These are phyloP conservation scores for Tolypocladium nubicola DNA, from an alignment of 2,329 filamentous ascomycete genomes.

Conservation along the genomic window DNA sequence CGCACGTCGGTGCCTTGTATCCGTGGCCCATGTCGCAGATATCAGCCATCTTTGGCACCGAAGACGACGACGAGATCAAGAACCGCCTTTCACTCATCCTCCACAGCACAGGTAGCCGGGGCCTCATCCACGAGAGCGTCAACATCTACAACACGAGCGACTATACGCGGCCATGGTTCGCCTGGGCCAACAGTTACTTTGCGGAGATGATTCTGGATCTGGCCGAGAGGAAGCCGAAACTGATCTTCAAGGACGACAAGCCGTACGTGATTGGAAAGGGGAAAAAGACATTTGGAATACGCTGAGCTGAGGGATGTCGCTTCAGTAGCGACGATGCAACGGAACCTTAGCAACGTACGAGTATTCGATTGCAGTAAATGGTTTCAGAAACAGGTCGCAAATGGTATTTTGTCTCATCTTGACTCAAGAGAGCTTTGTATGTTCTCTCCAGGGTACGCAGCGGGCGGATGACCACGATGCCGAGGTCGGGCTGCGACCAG, in stretches of 20 bases:
- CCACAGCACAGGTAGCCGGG: constrained; percentile 27
- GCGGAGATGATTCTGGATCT: constrained; percentile 52
- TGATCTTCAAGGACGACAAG: constrained; percentile 37
- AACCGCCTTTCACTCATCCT: constrained; percentile 26
- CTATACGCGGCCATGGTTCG: constrained; percentile 36
- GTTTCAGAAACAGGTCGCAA: too few species aligned
- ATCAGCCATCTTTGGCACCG: constrained; percentile 39
- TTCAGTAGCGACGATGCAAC: background rate
- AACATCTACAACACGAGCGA: constrained; percentile 26
- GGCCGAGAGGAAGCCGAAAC: constrained; percentile 68
- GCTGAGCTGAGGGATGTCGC: background rate
- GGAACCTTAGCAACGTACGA: too few species aligned
- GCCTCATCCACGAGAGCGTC: constrained; percentile 39
- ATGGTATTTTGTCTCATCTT: background rate
- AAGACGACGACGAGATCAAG: constrained; percentile 22
- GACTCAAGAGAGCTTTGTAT: background rate
- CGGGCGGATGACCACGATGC: too few species aligned
- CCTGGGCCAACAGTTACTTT: constrained; percentile 32
- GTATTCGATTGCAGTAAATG: background rate
- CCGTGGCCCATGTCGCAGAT: constrained; percentile 48
- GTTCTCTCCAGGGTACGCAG: background rate
- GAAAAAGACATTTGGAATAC: background rate
- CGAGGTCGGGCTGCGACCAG: too few species aligned
- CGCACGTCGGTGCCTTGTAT: constrained; percentile 49
- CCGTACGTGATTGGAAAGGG: constrained; percentile 5